Evolutionary conservation across 2,329 filamentous ascomycete species (phyloP), one percentile per base, ranked within the genome.

Genomic region (Septoria petroselini): DNA sequence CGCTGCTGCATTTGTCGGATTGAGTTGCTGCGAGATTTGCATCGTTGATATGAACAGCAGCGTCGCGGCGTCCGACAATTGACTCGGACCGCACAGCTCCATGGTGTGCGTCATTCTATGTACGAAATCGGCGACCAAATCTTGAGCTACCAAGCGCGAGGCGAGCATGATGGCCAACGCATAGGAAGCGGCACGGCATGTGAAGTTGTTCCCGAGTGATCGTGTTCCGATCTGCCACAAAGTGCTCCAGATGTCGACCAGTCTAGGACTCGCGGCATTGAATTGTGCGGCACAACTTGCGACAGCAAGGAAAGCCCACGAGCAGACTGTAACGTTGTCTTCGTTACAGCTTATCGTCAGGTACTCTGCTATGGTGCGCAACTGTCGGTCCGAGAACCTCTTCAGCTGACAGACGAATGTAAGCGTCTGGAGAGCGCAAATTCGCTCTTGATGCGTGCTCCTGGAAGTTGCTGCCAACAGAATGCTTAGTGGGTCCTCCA

Each of bases 231-330:
- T 72, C 58, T 89, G 85, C 88, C 90, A 95, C 14, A 84, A 68
- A 50, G 86, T 81, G 50, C 78, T 76, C 89, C 90, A 96, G 21
- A 73, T 68, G 1, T 62, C 58, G 50, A 69, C 70, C 8, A 82
- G 63, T 35, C 64, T 64, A n/a, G 60, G 52, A 14, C 73, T 67
- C 15, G 63, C 68, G 15, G 78, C 70, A 34, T 61, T 54, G 21
- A 59, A 55, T 56, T 78, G 73, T 39, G 71, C 61, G 23, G 76
- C 72, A 60, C 78, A 75, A 58, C 76, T 88, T 55, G 88, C 76
- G 64, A 89, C 81, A n/a, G 84, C 85, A 44, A 96, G 68, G 73
- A 95, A 82, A 14, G 89, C 85, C 93, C 93, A 98, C 0, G 84
- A 88, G 6, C 84, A 80, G 33, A 84, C 73, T 7, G 70, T 68